Percentiles rank a stretch among this genome's conserved stretches.
Evolutionary conservation across 768 basidiomycete genomes (phyloP).

Genomic region (Auricularia cornea): DNA sequence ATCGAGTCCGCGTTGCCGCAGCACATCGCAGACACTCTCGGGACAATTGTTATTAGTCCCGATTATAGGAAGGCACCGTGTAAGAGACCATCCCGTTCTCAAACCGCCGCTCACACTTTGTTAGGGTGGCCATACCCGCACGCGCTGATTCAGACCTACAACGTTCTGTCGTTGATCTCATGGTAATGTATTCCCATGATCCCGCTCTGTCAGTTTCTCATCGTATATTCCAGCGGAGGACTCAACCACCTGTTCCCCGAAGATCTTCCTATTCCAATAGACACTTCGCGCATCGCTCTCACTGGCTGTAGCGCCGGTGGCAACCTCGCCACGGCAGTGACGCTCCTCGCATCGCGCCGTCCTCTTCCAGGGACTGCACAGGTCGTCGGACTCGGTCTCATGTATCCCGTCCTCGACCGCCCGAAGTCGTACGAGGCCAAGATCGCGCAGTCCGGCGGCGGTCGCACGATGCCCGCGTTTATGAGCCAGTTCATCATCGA

Average conservation of each 20-base stretch:
- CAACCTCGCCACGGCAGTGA: conserved; percentile 12
- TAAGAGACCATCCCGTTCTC: neutral
- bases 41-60: conserved; percentile 9
- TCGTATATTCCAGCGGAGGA: conserved; percentile 8
- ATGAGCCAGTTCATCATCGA: conserved; percentile 7
- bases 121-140: conserved; percentile 11
- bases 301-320: conserved; percentile 10
- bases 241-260: conserved; percentile 1
- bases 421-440: conserved; percentile 10
- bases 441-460: conserved; percentile 7
- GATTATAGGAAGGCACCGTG: conserved; percentile 12
- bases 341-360: conserved; percentile 3
- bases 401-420: conserved; percentile 11
- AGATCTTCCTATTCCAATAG: neutral
- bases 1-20: conserved; percentile 9
- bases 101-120: neutral
- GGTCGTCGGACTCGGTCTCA: conserved; percentile 8
- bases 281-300: conserved; percentile 9
- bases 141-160: conserved; percentile 8
- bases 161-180: conserved; percentile 9
- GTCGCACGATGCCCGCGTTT: conserved; percentile 6
- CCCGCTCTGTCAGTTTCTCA: neutral
- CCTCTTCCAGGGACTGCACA: conserved; percentile 7
- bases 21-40: conserved; percentile 7
- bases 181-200: neutral